phyloP scores from a whole-genome alignment of 2,329 filamentous ascomycete species.

The Capronia epimyces region DNA sequence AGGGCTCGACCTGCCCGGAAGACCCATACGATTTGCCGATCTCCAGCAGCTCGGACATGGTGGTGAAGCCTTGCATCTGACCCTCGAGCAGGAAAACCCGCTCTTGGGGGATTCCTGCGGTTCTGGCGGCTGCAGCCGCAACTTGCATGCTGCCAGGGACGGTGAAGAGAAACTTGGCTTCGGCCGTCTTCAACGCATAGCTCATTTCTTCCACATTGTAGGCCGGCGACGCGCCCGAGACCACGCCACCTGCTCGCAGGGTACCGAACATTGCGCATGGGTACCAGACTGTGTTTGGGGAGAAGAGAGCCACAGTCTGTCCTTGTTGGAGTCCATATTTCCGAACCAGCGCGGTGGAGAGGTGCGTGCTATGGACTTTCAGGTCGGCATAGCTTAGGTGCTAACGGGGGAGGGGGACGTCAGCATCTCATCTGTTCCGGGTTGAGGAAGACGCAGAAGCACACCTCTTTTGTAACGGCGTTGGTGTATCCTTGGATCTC shows the following conservation, averaged over 20 bases:
- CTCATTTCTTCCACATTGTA: constrained; percentile 65
- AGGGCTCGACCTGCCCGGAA: constrained; percentile 44
- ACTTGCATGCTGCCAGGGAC: constrained; percentile 43
- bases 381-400: constrained; percentile 55
- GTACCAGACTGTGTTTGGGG: constrained; percentile 62
- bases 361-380: constrained; percentile 51
- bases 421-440: neutral
- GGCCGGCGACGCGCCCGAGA: constrained; percentile 59
- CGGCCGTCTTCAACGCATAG: constrained; percentile 55
- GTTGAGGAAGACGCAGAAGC: neutral
- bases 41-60: constrained; percentile 33
- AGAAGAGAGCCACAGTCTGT: constrained; percentile 57
- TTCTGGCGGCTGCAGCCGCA: constrained; percentile 50
- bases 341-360: constrained; percentile 56
- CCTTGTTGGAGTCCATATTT: constrained; percentile 51
- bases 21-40: constrained; percentile 37
- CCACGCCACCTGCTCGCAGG: constrained; percentile 51
- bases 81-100: constrained; percentile 56
- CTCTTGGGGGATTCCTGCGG: constrained; percentile 49
- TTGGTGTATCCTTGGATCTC: constrained; percentile 53
- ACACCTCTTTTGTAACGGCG: constrained; percentile 50
- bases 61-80: constrained; percentile 46
- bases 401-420: neutral
- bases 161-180: constrained; percentile 41
- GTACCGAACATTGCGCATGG: constrained; percentile 58